Conservation (phyloP, 2,329 filamentous ascomycete genomes). For the Orbilia brochopaga region DNA sequence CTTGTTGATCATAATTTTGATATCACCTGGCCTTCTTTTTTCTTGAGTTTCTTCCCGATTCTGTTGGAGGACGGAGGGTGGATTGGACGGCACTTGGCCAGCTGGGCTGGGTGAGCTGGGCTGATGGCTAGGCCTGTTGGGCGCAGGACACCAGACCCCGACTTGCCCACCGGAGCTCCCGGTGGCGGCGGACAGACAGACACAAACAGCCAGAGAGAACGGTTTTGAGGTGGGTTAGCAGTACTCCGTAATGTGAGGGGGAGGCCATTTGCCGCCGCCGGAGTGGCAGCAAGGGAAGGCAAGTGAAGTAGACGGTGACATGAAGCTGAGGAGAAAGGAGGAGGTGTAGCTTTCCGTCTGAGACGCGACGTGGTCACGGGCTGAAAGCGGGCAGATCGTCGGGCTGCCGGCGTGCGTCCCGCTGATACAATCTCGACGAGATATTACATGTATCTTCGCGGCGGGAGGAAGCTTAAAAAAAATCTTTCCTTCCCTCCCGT, state of each 20-base stretch:
- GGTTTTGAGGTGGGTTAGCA: no score
- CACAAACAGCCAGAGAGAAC: no score
- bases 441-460: not conserved
- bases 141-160: slow-evolving; percentile 8
- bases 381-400: not conserved
- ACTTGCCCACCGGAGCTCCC: not conserved
- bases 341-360: not conserved
- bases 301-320: not conserved
- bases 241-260: no score
- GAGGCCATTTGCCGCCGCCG: not conserved
- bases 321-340: no score
- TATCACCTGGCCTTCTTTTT: slow-evolving; percentile 32
- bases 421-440: not conserved
- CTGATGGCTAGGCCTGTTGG: not conserved
- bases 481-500: no score
- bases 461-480: not conserved
- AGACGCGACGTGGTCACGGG: not conserved
- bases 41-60: not conserved
- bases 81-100: not conserved
- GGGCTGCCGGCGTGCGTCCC: not conserved
- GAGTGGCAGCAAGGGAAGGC: not conserved
- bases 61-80: not conserved
- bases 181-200: no score
- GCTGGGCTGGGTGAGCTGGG: no score
- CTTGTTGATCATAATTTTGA: slow-evolving; percentile 21